Conservation (phyloP, 306 rosid genomes). For the Chamaecrista fasciculata region DNA sequence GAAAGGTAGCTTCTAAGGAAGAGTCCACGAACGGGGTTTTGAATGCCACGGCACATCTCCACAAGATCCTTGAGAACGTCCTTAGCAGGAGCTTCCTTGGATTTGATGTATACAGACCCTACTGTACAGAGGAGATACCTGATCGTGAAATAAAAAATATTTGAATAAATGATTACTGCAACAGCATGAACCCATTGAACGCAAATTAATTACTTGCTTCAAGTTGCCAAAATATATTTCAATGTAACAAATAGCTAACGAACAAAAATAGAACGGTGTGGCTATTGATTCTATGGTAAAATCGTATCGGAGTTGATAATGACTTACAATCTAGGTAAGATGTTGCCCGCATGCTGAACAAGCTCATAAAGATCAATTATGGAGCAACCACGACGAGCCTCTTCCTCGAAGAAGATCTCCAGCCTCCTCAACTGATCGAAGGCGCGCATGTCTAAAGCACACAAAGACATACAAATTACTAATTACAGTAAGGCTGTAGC, state of each 20-base stretch:
- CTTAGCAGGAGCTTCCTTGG: slow-evolving; percentile 94
- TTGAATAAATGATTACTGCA: not conserved
- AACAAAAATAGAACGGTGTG: not conserved
- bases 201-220: slow-evolving; percentile 1
- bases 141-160: slow-evolving; percentile 21
- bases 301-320: not conserved
- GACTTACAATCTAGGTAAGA: slow-evolving; percentile 89
- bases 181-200: not conserved
- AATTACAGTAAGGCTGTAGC: slow-evolving; percentile 10
- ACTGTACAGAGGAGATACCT: slow-evolving; percentile 98
- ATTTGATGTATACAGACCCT: slow-evolving; percentile 85
- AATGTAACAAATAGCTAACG: not conserved
- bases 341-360: slow-evolving; percentile 97
- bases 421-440: slow-evolving; percentile 93
- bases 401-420: slow-evolving; percentile 96
- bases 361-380: slow-evolving; percentile 95
- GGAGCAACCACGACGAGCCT: slow-evolving; percentile 96
- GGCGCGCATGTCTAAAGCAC: slow-evolving; percentile 83
- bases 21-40: slow-evolving; percentile 88
- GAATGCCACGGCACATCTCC: slow-evolving; percentile 94
- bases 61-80: slow-evolving; percentile 95
- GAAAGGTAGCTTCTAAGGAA: slow-evolving; percentile 63
- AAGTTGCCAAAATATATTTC: slow-evolving; percentile 5
- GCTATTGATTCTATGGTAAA: not conserved
- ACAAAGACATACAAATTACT: slow-evolving; percentile 9